Evolutionary conservation across 176 grass and related monocot genomes (phyloP).

Genomic region (Ensete ventricosum): DNA sequence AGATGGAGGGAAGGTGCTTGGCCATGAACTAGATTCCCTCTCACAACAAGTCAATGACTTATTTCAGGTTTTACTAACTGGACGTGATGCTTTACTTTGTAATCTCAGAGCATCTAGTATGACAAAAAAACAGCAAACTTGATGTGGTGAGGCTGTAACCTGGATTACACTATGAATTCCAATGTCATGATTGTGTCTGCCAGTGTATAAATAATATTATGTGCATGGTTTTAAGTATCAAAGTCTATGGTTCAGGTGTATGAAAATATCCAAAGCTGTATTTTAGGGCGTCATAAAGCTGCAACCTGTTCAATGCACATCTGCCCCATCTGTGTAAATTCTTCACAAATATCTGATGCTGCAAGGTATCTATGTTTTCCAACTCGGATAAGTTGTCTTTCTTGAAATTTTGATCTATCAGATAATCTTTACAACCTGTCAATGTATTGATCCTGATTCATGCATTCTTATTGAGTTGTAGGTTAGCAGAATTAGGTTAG

Average conservation of each 20-base stretch:
- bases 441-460: no score
- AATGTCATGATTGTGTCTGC: not conserved
- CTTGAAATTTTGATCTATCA: no score
- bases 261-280: not conserved
- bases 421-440: no score
- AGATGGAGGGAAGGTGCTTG: slow-evolving; percentile 19
- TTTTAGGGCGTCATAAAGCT: no score
- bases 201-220: not conserved
- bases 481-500: no score
- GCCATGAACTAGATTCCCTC: slow-evolving; percentile 36
- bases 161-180: not conserved
- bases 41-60: slow-evolving; percentile 57
- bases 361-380: no score
- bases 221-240: not conserved
- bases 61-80: slow-evolving; percentile 61
- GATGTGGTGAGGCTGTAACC: not conserved
- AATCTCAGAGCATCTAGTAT: slow-evolving; percentile 32
- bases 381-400: no score
- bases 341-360: no score
- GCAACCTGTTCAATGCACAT: no score
- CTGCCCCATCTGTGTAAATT: no score
- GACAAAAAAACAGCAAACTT: not conserved
- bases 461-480: no score
- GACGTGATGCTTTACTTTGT: slow-evolving; percentile 74
- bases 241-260: not conserved